A percentile compares a stretch with the other conserved stretches of the same genome.
phyloP scores from a whole-genome alignment of 805 yeast species.

The Hanseniaspora lachancei region DNA sequence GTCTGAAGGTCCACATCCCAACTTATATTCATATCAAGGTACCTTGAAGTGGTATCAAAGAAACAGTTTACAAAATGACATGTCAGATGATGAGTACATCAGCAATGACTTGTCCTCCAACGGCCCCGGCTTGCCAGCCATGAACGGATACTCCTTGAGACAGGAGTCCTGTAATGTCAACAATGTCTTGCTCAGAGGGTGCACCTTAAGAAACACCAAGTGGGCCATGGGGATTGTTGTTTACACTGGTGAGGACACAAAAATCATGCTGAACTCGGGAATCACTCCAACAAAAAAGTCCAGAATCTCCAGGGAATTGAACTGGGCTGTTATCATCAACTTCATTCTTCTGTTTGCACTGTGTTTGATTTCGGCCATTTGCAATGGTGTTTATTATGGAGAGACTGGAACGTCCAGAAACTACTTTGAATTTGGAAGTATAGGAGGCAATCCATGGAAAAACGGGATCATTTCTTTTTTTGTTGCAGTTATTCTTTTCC shows the following conservation, averaged over 20 bases:
- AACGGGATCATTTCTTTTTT: slow-evolving; percentile 64
- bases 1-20: slow-evolving; percentile 74
- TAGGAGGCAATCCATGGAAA: slow-evolving; percentile 49
- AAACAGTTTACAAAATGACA: slow-evolving; percentile 12
- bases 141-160: slow-evolving; percentile 8
- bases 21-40: slow-evolving; percentile 65
- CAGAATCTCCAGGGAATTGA: slow-evolving; percentile 58
- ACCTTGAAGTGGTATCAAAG: slow-evolving; percentile 43
- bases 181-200: slow-evolving; percentile 61
- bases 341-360: slow-evolving; percentile 49
- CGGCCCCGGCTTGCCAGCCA: slow-evolving; percentile 4
- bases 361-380: slow-evolving; percentile 57
- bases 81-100: slow-evolving; percentile 9
- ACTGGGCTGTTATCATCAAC: slow-evolving; percentile 55
- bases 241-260: slow-evolving; percentile 68
- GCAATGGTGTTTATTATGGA: slow-evolving; percentile 55
- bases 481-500: slow-evolving; percentile 64
- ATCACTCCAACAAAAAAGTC: slow-evolving; percentile 66
- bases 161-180: slow-evolving; percentile 58
- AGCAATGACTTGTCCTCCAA: slow-evolving; percentile 14
- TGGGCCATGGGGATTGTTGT: slow-evolving; percentile 71
- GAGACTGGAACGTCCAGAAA: slow-evolving; percentile 38
- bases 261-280: slow-evolving; percentile 72
- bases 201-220: slow-evolving; percentile 64
- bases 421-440: slow-evolving; percentile 57